Base-by-base conservation (phyloP, 2,329 filamentous ascomycete species). In the Leptographium procerum region DNA sequence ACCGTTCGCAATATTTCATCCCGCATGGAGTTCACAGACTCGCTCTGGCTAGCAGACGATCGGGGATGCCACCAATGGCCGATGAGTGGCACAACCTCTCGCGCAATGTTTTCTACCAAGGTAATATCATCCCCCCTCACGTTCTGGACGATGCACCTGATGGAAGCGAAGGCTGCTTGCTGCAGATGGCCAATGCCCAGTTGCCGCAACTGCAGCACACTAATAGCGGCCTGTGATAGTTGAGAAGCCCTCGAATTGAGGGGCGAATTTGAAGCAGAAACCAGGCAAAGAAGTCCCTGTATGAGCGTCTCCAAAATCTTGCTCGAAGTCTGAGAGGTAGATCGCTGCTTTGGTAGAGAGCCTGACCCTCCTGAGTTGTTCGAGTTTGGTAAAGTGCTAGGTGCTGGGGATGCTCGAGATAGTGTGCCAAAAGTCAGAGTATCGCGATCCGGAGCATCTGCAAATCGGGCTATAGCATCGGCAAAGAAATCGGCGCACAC, bases 1-100 rank as follows among this genome's bases (percentile, higher is more conserved):
- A 96, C 73, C 1, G 83, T 83, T 64, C 84, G 84, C 36, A 95
- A 76, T 69, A 96, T 87, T 69, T 91, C 89, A 63, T 92, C 88
- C 64, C 86, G 84, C 55, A 94, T 70, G 1, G 77, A 77, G 61
- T 79, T 83, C 62, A 83, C 59, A 2, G 63, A 63, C 54, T 65
- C 61, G 77, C 65, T 82, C 77, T 65, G 82, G 79, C 63, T 84
- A 78, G 64, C 84, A 78, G 16, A 80, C 78, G 29, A 79, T 71
- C 52, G 88, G n/a, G 81, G 79, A 62, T 84, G 77, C 91, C 92
- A 99, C 73, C 90, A 83, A 55, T 82, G 79, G 58, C 81, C 82
- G 63, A 96, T 83, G 51, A 91, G 70, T 1, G 89, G 87, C 28
- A 96, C 67, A 9, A 91, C 69, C 8, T 81, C 77, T 57, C 76